A percentile compares a stretch with the other conserved stretches of the same genome.
Conservation (phyloP, 768 basidiomycete species). For the Lenzites betulinus region DNA sequence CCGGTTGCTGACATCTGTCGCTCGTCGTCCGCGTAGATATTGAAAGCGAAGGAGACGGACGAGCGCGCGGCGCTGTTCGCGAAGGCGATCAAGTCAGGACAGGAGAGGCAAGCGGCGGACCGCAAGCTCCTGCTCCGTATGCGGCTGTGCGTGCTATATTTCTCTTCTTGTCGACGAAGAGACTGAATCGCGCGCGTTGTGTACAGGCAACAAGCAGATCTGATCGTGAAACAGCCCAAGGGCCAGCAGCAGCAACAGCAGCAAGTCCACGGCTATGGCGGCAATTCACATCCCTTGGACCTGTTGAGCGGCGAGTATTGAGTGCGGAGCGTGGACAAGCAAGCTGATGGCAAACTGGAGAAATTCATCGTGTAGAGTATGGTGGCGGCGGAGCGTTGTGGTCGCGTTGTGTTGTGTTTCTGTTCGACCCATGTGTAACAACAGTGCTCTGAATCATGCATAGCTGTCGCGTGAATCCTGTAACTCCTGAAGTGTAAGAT, state of each 20-base stretch:
- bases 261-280: not conserved
- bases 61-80: slow-evolving; percentile 77
- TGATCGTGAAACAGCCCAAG: slow-evolving; percentile 52
- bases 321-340: not conserved
- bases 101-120: slow-evolving; percentile 71
- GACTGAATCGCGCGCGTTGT: not conserved
- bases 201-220: slow-evolving; percentile 76
- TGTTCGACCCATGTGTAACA: not conserved
- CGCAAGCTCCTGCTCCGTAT: slow-evolving; percentile 80
- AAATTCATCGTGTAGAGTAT: not conserved
- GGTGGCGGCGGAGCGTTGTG: not conserved
- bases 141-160: slow-evolving; percentile 61
- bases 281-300: slow-evolving; percentile 7
- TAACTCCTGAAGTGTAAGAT: too few species aligned
- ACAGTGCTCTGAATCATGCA: not conserved
- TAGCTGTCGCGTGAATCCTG: not conserved
- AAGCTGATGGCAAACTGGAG: not conserved
- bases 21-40: slow-evolving; percentile 46
- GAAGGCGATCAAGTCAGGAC: slow-evolving; percentile 71
- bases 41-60: slow-evolving; percentile 79
- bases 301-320: slow-evolving; percentile 11
- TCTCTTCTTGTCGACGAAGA: too few species aligned
- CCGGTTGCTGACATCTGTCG: not conserved
- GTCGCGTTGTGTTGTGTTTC: not conserved
- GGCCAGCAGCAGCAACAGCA: not conserved